phyloP scores from a whole-genome alignment of 2,329 filamentous ascomycete genomes.

The Xylariales sp. region DNA sequence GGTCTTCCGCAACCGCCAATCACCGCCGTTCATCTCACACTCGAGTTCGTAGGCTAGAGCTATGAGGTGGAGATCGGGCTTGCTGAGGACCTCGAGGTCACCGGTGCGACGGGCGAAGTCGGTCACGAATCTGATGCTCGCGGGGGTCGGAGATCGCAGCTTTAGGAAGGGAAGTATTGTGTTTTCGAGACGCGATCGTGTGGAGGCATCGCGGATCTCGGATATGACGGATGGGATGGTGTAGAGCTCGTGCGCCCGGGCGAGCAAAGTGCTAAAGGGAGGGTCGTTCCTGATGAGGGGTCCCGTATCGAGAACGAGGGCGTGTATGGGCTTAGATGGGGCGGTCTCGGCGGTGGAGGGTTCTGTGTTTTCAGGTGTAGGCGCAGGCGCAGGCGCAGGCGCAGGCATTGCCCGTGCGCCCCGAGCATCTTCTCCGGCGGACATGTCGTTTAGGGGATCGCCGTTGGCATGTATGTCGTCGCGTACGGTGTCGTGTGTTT shows the following conservation, averaged over 20 bases:
- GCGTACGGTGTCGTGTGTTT: background rate
- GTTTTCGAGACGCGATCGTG: conserved; percentile 83
- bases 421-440: conserved; percentile 23
- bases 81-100: conserved; percentile 87
- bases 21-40: conserved; percentile 87
- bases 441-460: conserved; percentile 23
- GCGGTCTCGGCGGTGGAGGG: conserved; percentile 16
- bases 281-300: conserved; percentile 95
- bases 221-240: conserved; percentile 87
- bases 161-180: conserved; percentile 87
- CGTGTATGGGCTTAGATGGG: conserved; percentile 75
- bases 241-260: conserved; percentile 79
- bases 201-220: conserved; percentile 88
- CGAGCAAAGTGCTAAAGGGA: conserved; percentile 81
- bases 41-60: conserved; percentile 96
- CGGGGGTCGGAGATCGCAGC: conserved; percentile 77
- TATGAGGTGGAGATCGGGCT: conserved; percentile 87
- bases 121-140: conserved; percentile 81
- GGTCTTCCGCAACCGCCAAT: conserved; percentile 82
- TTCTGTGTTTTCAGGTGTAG: conserved; percentile 15
- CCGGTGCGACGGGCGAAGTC: conserved; percentile 91
- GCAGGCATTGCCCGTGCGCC: conserved; percentile 29
- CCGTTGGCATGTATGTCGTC: background rate
- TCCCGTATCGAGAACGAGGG: conserved; percentile 88
- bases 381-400: conserved; percentile 31